Base-by-base conservation (phyloP, 768 basidiomycete species). In the Mycena albidolilacea region DNA sequence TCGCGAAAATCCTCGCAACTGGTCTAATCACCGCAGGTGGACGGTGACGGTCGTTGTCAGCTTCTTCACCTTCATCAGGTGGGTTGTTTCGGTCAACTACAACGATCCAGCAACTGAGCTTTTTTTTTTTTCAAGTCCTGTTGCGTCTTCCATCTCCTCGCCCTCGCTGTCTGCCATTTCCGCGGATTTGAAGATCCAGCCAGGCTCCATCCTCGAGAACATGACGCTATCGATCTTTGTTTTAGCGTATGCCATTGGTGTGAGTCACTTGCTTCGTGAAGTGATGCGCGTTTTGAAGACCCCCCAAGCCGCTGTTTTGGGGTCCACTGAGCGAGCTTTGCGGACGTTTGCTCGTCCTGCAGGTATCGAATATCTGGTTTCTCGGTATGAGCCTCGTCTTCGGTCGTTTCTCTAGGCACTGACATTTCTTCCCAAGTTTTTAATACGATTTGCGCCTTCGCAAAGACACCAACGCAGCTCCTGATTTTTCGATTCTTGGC, bases 401-500 rank as follows among this genome's bases (percentile, higher is more conserved):
- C 38, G 15, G 30, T 35, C 21, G 21, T 43, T 21, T 11, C 23
- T 52, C 37, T 38, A 38, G 52, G 44, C 39, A 58, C 57, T 30
- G 57, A 58, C 67, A 70, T 19, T 57, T 5, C 35, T 17, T 74
- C 23, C 17, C 38, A 39, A 85, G 84, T 86, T 39, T 88, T 86
- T 81, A 89, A 88, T 71, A 83, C 85, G 15, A 73, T 81, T 3
- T 90, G 89, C 70, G 86, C 87, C 0, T 88, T 90, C 58, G 85
- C 90, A 3, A 84, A 82, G 50, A 89, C 83, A 38, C 85, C 86
- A 54, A 83, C 84, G 0, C 23, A 90, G 70, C 81, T 92, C 71
- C 84, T 92, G 57, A 86, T 84, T 0, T 92, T 92, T 72, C 89
- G 91, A 10, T 91, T 92, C 76, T 80, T 92, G 3, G 84, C 90